Percentiles rank a stretch among this genome's conserved stretches.
Evolutionary conservation across 2,329 filamentous ascomycete species (phyloP).

Genomic region (Cephalotrichum gorgonifer): DNA sequence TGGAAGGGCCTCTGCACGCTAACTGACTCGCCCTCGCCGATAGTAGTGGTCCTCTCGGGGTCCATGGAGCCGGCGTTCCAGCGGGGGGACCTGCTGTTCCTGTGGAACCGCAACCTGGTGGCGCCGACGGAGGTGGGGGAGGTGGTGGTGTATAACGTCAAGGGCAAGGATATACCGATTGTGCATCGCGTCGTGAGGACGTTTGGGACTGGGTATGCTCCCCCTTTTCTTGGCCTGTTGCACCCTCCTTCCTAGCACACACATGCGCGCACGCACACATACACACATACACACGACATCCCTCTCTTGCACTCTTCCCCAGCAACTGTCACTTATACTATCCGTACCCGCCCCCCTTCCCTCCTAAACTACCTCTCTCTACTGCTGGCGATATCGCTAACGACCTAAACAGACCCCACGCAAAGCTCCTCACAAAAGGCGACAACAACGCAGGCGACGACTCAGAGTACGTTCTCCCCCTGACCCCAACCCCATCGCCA

Average conservation of each 20-base stretch:
- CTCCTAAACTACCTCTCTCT: too few relatives aligned
- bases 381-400: too few relatives aligned
- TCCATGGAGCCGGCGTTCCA: constrained; percentile 79
- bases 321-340: too few relatives aligned
- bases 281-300: too few relatives aligned
- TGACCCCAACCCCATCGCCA: background rate
- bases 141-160: constrained; percentile 65
- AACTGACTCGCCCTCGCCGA: constrained; percentile 65
- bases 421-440: constrained; percentile 86
- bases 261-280: too few relatives aligned
- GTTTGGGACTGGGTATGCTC: constrained; percentile 45
- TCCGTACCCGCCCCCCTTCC: too few relatives aligned
- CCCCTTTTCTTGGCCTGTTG: background rate
- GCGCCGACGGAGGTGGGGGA: constrained; percentile 45
- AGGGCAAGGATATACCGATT: constrained; percentile 93
- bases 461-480: constrained; percentile 44
- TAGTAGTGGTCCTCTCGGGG: constrained; percentile 77
- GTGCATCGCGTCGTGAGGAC: constrained; percentile 84
- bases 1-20: constrained; percentile 81
- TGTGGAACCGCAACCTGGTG: constrained; percentile 63
- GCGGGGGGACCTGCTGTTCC: constrained; percentile 62
- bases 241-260: too few relatives aligned
- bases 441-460: constrained; percentile 95
- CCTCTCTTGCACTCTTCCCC: constrained; percentile 6
- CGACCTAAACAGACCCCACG: constrained; percentile 31